Evolutionary conservation across 2,329 filamentous ascomycete genomes (phyloP).

Genomic region (Colletotrichum trifolii): DNA sequence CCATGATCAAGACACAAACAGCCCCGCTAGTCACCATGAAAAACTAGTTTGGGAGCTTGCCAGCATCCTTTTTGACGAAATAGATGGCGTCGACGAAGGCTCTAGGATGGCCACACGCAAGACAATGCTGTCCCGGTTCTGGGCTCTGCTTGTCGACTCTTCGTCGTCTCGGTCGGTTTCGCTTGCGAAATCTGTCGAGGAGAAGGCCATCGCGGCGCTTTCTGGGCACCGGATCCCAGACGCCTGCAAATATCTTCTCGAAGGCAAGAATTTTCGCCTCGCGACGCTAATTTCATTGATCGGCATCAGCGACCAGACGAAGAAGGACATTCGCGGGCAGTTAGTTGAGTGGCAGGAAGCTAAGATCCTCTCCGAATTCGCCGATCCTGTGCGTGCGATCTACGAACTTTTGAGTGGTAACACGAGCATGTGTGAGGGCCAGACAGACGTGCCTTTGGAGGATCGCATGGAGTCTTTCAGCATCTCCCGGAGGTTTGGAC

Average conservation of each 20-base stretch:
- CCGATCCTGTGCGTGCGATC: constrained; percentile 82
- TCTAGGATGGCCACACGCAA: constrained; percentile 59
- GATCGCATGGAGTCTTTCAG: constrained; percentile 84
- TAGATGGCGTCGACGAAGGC: constrained; percentile 57
- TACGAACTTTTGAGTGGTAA: constrained; percentile 93
- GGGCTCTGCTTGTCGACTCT: constrained; percentile 73
- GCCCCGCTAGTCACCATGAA: constrained; percentile 69
- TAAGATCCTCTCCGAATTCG: constrained; percentile 88
- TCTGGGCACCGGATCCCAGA: constrained; percentile 83
- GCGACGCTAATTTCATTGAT: constrained; percentile 87
- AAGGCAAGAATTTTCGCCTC: constrained; percentile 83
- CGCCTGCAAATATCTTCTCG: constrained; percentile 82
- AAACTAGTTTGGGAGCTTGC: constrained; percentile 86
- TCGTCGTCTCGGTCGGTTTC: constrained; percentile 65
- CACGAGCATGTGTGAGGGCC: constrained; percentile 83
- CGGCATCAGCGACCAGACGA: constrained; percentile 75
- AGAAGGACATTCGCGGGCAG: constrained; percentile 81
- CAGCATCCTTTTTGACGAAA: constrained; percentile 86
- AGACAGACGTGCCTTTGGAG: constrained; percentile 77
- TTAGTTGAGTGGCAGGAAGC: constrained; percentile 86
- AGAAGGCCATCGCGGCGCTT: constrained; percentile 84
- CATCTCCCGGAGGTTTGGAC: constrained; percentile 83
- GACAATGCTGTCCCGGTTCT: constrained; percentile 74
- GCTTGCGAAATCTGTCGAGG: constrained; percentile 74
- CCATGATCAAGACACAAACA: constrained; percentile 53